Evolutionary conservation across 768 basidiomycete species (phyloP), one percentile per base, ranked within the genome.

Genomic region (Pulveroboletus sp.): DNA sequence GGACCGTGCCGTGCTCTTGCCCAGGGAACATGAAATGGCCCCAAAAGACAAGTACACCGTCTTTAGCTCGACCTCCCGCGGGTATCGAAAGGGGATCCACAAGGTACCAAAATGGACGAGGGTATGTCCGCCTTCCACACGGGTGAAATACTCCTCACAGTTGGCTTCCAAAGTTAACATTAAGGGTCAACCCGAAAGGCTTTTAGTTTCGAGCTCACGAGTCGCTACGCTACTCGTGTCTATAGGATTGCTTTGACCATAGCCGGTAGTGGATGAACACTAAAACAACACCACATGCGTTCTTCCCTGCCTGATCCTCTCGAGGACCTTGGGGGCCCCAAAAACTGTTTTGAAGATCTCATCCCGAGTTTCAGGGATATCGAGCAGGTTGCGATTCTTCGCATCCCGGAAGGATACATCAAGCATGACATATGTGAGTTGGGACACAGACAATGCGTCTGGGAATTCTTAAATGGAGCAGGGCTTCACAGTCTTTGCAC

Each of bases 61-160:
- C 17, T 98, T 93, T 70, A 81, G 79, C 35, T 74, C 80, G 5
- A 81, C 79, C 36, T 72, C 73, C 1, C 75, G 69, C 50, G 87
- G 89, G 6, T 99, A 95, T 69, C 75, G 95, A 39, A 97, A 97
- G 62, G 89, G 91, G 24, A 92, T 96, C 43, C 94, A 98, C 72
- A 94, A 94, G 63, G 89, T 95, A 26, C 94, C 94, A n/a, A 95
- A 96, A 64, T 97, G 86, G 82, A 96, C 94, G 43, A 78, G 91
- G 69, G 93, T 94, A 57, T 52, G 86, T 72, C 26, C 30, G 5
- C 24, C 21, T 18, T 32, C 39, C 49, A 30, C 31, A 9, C 11
- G 40, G 42, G 26, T 17, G 17, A 37, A 46, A 44, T 4, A 31
- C 39, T 14, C 39, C 41, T 57, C 39, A 54, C 40, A 55, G 17